These are phyloP conservation scores for Chernovozyma aurita DNA, from an alignment of 1,139 yeast species.

Conservation along the genomic window DNA sequence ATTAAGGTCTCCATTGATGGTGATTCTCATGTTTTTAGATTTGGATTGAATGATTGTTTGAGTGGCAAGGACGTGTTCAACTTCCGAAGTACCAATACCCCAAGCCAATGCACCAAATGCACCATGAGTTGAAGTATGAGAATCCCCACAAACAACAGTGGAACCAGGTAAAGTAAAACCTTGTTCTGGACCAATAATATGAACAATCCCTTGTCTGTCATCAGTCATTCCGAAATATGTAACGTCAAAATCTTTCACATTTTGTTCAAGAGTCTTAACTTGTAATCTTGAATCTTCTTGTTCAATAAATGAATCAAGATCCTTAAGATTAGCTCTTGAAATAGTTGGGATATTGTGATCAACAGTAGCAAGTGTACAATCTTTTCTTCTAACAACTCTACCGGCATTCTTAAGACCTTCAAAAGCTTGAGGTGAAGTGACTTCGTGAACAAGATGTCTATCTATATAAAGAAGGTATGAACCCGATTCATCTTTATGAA, in stretches of 20 bases:
- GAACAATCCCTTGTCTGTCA: conserved; percentile 94
- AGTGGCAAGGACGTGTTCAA: conserved; percentile 96
- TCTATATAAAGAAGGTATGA: conserved; percentile 86
- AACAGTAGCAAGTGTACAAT: conserved; percentile 94
- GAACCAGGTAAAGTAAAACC: conserved; percentile 98
- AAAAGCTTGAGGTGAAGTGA: conserved; percentile 97
- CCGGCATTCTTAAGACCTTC: conserved; percentile 89
- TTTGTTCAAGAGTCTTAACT: conserved; percentile 86
- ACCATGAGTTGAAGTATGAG: conserved; percentile 97
- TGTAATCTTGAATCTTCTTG: conserved; percentile 91
- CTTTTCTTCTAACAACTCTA: conserved; percentile 83
- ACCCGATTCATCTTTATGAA: conserved; percentile 82
- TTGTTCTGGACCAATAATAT: conserved; percentile 97
- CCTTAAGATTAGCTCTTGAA: conserved; percentile 70
- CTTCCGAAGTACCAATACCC: conserved; percentile 98
- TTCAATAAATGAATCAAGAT: conserved; percentile 75
- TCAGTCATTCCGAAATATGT: conserved; percentile 94
- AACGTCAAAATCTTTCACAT: conserved; percentile 83
- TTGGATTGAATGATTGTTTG: conserved; percentile 93
- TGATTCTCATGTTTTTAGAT: conserved; percentile 91
- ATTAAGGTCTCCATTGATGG: conserved; percentile 74
- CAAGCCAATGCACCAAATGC: conserved; percentile 98
- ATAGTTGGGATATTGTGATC: conserved; percentile 97
- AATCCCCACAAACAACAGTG: conserved; percentile 97
- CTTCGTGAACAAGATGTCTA: conserved; percentile 96